Percentiles rank a stretch among this genome's conserved stretches.
Conservation (phyloP, 179 eudicot species). For the Pouteria campechiana region DNA sequence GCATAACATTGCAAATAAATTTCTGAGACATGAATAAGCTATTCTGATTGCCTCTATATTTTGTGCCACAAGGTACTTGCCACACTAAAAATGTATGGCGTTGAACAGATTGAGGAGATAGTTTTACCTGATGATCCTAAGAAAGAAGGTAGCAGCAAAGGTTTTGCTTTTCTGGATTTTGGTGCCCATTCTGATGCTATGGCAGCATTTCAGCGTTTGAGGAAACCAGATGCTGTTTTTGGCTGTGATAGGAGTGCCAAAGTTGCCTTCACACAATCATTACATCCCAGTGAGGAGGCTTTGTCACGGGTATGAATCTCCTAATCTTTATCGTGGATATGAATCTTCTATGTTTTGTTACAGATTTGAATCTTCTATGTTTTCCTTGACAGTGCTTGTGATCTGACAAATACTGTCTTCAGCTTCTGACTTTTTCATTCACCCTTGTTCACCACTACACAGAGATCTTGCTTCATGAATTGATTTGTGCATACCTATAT, state of each 20-base stretch:
- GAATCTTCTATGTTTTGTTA: too few relatives aligned
- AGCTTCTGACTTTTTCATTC: too few relatives aligned
- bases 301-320: conserved; percentile 1
- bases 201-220: conserved; percentile 16
- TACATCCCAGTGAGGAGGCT: not conserved
- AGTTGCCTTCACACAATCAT: not conserved
- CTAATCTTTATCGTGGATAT: too few relatives aligned
- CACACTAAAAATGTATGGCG: conserved; percentile 13
- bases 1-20: too few relatives aligned
- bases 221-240: conserved; percentile 21
- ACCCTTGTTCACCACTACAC: too few relatives aligned
- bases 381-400: too few relatives aligned
- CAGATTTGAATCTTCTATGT: too few relatives aligned
- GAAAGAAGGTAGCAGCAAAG: conserved; percentile 11
- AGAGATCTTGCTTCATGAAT: too few relatives aligned
- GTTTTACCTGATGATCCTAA: conserved; percentile 13
- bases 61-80: conserved; percentile 12
- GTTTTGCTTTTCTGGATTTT: conserved; percentile 25
- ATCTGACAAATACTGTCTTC: too few relatives aligned
- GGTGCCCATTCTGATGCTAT: conserved; percentile 21
- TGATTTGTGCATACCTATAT: too few relatives aligned
- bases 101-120: conserved; percentile 14
- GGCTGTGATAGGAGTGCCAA: conserved; percentile 17
- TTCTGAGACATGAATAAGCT: too few relatives aligned
- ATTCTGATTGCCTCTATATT: too few relatives aligned